Base-by-base conservation (phyloP, 768 basidiomycete genomes). In the Serendipita sp. region DNA sequence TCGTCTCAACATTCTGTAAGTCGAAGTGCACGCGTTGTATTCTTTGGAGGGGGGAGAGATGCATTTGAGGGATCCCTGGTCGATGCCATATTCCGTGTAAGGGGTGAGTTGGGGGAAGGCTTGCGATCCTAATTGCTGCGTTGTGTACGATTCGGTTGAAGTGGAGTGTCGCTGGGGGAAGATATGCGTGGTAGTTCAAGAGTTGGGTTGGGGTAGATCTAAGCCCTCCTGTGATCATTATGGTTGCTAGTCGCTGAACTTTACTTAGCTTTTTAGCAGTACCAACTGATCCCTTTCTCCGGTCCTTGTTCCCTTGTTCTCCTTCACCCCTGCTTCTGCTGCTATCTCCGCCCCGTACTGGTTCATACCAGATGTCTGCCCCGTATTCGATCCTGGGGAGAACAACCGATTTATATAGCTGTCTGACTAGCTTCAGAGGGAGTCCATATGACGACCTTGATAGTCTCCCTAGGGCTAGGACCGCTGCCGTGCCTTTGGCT, bases 151-250 rank as follows among this genome's bases (percentile, higher is more conserved):
- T 15, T 13, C 44, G 8, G 16, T 65, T 65, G 28, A 65, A 30
- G 7, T 16, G n/a, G 3, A 65, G 56, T 38, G 10, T 62, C 16
- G 52, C 36, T 30, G 65, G 65, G n/a, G 46, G 3, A 32, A 66
- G 44, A 30, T 44, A 32, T 51, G 65, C 63, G 45, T 66, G 65
- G 30, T 34, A 44, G 4, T 66, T 64, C 41, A 65, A 51, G 18
- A 23, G 16, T 46, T 64, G 46, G 11, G 64, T 66, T 3, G 65
- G 34, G 3, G 64, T 65, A 13, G 64, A 3, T 56, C 35, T 65
- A 36, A 65, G 23, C 4, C 46, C 64, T 3, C 64, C 64, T 18
- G 64, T 65, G 52, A 65, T 56, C 15, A 63, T 10, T 5, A 34
- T 16, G 3, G 65, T 47, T 11, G 65, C 65, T 35, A 44, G 18